phyloP scores from a whole-genome alignment of 2,329 filamentous ascomycete genomes.

The Aspergillus fumigatus region DNA sequence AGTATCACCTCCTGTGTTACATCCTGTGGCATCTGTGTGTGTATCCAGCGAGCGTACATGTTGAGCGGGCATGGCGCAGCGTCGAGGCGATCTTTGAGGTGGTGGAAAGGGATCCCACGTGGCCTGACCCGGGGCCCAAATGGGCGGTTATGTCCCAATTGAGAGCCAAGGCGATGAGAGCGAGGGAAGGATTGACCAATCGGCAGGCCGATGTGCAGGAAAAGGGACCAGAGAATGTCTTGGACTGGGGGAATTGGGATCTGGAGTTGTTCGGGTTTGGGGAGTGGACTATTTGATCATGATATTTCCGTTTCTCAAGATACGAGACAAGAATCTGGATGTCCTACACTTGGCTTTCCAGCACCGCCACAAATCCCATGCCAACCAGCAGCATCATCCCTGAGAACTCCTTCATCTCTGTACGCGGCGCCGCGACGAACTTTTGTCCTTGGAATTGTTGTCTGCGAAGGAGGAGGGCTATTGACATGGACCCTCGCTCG shows the following conservation, averaged over 20 bases:
- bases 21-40: constrained; percentile 44
- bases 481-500: too few species aligned
- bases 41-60: constrained; percentile 27
- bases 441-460: too few species aligned
- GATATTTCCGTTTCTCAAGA: not conserved
- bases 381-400: constrained; percentile 50
- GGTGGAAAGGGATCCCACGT: constrained; percentile 12
- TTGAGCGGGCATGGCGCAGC: constrained; percentile 30
- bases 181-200: constrained; percentile 5
- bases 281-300: constrained; percentile 15
- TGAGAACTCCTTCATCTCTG: constrained; percentile 61
- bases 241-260: constrained; percentile 17
- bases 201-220: not conserved
- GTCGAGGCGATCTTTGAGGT: constrained; percentile 14
- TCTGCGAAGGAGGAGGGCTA: too few species aligned
- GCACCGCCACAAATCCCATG: constrained; percentile 1
- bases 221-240: not conserved
- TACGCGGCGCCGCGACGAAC: constrained; percentile 37
- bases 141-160: constrained; percentile 19
- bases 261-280: constrained; percentile 14
- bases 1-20: constrained; percentile 44
- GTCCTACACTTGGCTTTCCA: constrained; percentile 9
- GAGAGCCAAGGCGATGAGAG: constrained; percentile 14
- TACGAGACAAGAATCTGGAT: constrained; percentile 5
- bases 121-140: constrained; percentile 19